Base-by-base conservation (phyloP, 768 basidiomycete genomes). In the Leccinum barrowsii region DNA sequence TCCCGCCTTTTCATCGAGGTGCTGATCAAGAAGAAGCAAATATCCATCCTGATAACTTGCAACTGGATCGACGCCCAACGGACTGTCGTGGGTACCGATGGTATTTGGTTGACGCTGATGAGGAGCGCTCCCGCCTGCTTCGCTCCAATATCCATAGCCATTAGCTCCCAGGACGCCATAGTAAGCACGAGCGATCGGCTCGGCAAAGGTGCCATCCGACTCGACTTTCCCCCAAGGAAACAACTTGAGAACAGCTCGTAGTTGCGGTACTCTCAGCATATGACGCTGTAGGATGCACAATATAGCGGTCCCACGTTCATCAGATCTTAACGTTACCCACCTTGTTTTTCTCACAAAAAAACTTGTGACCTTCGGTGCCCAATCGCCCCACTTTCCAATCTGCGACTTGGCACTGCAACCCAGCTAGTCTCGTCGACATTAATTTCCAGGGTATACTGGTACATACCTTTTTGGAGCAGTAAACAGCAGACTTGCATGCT, bases 201-300 rank as follows among this genome's bases (percentile, higher is more conserved):
- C 65, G 5, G 64, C 55, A 62, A 77, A 79, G 19, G 76, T 74
- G 10, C 76, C 75, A 61, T 79, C 78, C 10, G 65, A 69, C 57
- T 80, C 78, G 21, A 79, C 11, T 37, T 72, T 73, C 12, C 75
- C 78, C 78, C 78, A 79, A 7, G 78, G 74, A 59, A 78, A 79
- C 22, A 74, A 72, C 19, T 64, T 65, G 35, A 76, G 63, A 48
- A 75, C 65, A 15, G 69, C 67, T 32, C 69, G 75, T 17, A 74
- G 65, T 56, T 73, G 61, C 0, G 73, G 61, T 5, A 74, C 67
- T 55, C 65, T 71, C 52, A 71, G 53, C 77, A 78, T 78, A 56
- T 77, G 73, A 58, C 69, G 62, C 76, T 77, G 48, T 57, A 10
- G 7, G 15, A 30, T 46, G 53, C 11, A 21, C 32, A 49, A 56